Base-by-base conservation (phyloP, 208 protist genomes). In the Wallacemonas sp. region DNA sequence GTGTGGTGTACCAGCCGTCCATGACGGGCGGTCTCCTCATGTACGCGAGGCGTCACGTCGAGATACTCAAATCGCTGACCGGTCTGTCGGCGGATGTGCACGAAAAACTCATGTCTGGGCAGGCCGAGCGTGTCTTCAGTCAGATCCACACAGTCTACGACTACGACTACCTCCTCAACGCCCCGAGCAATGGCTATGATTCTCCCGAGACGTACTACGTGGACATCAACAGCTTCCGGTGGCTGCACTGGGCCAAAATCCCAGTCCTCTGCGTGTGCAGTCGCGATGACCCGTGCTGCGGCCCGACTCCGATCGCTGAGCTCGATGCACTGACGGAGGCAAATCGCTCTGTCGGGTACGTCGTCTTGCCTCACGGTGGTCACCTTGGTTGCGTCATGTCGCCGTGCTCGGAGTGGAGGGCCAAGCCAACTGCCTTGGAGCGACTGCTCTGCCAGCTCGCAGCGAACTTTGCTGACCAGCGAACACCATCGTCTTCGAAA, bases 211-310 rank as follows among this genome's bases (percentile, higher is more conserved):
- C 84, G n/a, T 93, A 90, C 74, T 89, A 93, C 55, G 44, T 46
- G 8, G 71, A 81, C 54, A 72, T 88, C 36, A 81, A 73, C 29
- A 65, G 74, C 5, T 52, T 87, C 36, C 47, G 72, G 32, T 87
- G 78, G 72, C 66, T 93, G n/a, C 57, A 48, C 2, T 52, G 81
- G 52, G 63, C 65, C n/a, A 72, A 63, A 1, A 71, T 90, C 27
- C 87, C 87, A 5, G 63, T 78, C 16, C 75, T 93, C 33, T 93
- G 83, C 73, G 56, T 90, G 47, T 76, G 68, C 62, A 65, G 81
- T 0, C 43, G 36, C 6, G 87, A 93, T 47, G 87, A 93, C 61
- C 83, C 87, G 3, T 76, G 88, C 29, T 74, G 67, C 9, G 81
- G 79, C 1, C 33, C 60, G 9, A 74, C 77, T 29, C 74, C 76